Evolutionary conservation across 1,284 basidiomycete species (phyloP), one percentile per base, ranked within the genome.

Genomic region (Wolfiporia cocos): DNA sequence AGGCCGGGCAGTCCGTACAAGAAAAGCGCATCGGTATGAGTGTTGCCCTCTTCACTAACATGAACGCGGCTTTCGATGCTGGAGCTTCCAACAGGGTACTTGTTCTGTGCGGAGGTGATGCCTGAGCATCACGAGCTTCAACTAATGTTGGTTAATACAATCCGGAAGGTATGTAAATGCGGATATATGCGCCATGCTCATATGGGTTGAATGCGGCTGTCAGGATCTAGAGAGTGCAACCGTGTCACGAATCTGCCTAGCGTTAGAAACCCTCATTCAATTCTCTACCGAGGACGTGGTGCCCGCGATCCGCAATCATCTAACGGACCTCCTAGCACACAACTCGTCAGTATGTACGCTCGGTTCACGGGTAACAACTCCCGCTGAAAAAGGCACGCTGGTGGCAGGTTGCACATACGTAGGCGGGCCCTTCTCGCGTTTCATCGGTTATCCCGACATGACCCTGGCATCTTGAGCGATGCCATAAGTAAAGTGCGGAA

Each of bases 81-180:
- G n/a, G 34, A 15, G 24, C 33, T n/a, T 20, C 6, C 39, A 34
- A 1, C 49, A 89, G 86, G 85, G 9, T 88, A 89, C 59, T 59
- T 81, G 5, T 88, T 86, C 55, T 89, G 86, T 54, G 62, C 70
- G 33, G 77, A 86, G 55, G 62, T 84, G 15, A 85, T 90, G 80
- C 72, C 76, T 29, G 52, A 61, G 15, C 62, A 71, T 32, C 78
- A 87, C 54, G 84, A 86, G 48, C 66, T 89, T 21, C 73, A 77
- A 45, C 66, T 90, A n/a, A 86, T 90, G 85, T 67, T 90, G 11
- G 78, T 90, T 34, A 90, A 90, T 49, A 88, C 86, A 1, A 55
- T 88, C 30, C 78, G 86, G 47, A 89, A 89, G 71, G 86, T 80
- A 50, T 20, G 41, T 39, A 12, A 15, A 11, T 10, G 21, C 26